Evolutionary conservation across 139 green algal species (phyloP).

Genomic region (Deuterostichococcus epilithicus): DNA sequence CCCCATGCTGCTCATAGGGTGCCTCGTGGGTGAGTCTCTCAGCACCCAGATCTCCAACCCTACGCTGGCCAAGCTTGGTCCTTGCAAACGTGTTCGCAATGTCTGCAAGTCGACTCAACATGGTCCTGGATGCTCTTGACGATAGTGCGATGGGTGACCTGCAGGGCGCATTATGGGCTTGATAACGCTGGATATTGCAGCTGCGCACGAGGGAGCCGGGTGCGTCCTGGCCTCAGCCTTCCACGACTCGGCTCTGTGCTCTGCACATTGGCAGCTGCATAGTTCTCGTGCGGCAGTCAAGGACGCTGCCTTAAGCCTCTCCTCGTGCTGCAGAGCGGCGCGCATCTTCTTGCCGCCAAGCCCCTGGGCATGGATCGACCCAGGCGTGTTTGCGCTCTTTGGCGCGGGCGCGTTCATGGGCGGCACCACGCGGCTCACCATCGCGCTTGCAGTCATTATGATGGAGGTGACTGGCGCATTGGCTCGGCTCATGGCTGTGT

Average conservation of each 20-base stretch:
- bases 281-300: neutral
- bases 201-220: neutral
- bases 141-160: too few species aligned
- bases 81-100: constrained; percentile 16
- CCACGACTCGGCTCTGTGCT: neutral
- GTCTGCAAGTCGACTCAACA: too few species aligned
- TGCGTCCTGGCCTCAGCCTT: neutral
- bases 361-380: constrained; percentile 82
- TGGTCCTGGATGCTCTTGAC: too few species aligned
- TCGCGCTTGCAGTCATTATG: constrained; percentile 86
- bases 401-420: constrained; percentile 88
- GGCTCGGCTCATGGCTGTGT: too few species aligned
- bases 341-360: constrained; percentile 54
- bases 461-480: constrained; percentile 77
- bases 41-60: neutral
- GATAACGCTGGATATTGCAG: constrained; percentile 30
- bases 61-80: constrained; percentile 48
- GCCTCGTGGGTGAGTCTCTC: constrained; percentile 42
- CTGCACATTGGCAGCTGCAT: neutral
- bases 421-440: constrained; percentile 82
- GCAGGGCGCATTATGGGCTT: constrained; percentile 29
- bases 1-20: constrained; percentile 86
- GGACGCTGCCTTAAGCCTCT: neutral
- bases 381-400: constrained; percentile 83
- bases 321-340: neutral